Base-by-base conservation (phyloP, 169 alveolate genomes). In the Eimeria necatrix region DNA sequence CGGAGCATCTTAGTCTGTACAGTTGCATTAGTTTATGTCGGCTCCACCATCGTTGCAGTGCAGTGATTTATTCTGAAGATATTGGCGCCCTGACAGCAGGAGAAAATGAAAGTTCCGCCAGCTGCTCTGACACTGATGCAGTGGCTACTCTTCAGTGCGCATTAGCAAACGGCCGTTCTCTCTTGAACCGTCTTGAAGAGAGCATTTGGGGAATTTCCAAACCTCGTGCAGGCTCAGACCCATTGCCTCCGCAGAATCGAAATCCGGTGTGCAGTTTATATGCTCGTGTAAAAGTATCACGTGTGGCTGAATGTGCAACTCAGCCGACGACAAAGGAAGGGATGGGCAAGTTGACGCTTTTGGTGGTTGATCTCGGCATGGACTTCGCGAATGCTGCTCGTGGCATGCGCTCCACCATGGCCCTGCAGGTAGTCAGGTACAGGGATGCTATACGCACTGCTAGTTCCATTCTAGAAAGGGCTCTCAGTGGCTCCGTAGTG, bases 251-350 rank as follows among this genome's bases (percentile, higher is more conserved):
- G 64, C 93, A 5, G n/a, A 85, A 20, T 60, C 61, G 81, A 32
- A 85, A 3, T 48, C 93, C 93, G 26, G 93, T 85, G 4, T 85
- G 93, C 81, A 85, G 68, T 59, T 85, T 85, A 60, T 85, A 85
- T 60, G 51, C 76, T 20, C 68, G 80, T 61, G 81, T 85, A 26
- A 85, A 61, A 80, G 61, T 61, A 60, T 61, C 93, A n/a, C 93
- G 80, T 22, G 81, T 85, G 22, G 64, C 51, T 8, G 76, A 59
- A 6, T 85, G 93, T 59, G 93, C 81, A 41, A 8, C 18, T 20
- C 81, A 85, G 93, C 81, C 93, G 26, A 46, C 81, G 48, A 60
- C 14, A 10, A 46, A 18, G 81, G 26, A 52, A 0, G 93, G 64
- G 7, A 61, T 14, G 24, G 81, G 6, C 49, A 51, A 53, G 22